Percentiles rank a stretch among this genome's conserved stretches.
These are phyloP conservation scores for Ceratocystis diversiconidia DNA, from an alignment of 2,329 filamentous ascomycete species.

Conservation along the genomic window DNA sequence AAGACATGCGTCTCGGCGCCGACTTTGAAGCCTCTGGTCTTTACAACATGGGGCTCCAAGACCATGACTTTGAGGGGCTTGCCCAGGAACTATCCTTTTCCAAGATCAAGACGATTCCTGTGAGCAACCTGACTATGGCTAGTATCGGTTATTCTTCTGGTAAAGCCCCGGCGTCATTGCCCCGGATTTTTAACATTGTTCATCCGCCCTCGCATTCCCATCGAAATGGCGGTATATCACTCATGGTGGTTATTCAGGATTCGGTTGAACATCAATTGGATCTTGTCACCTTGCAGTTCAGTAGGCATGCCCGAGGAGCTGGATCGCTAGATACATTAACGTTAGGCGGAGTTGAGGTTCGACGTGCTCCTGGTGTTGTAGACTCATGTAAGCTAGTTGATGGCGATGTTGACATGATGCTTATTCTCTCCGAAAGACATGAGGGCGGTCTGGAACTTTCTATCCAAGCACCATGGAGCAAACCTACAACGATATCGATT, in stretches of 20 bases:
- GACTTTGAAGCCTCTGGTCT: constrained; percentile 47
- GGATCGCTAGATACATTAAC: constrained; percentile 12
- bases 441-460: constrained; percentile 53
- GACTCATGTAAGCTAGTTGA: constrained; percentile 61
- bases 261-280: constrained; percentile 47
- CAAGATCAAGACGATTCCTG: constrained; percentile 53
- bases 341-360: constrained; percentile 31
- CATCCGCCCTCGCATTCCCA: constrained; percentile 43
- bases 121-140: constrained; percentile 44
- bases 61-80: constrained; percentile 52
- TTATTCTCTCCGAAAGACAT: constrained; percentile 53
- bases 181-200: constrained; percentile 51
- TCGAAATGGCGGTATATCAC: constrained; percentile 37
- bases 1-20: constrained; percentile 48
- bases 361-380: constrained; percentile 51
- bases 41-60: constrained; percentile 57
- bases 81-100: constrained; percentile 58
- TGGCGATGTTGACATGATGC: constrained; percentile 50
- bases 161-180: neutral
- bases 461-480: constrained; percentile 62
- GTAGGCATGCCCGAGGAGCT: constrained; percentile 7
- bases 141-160: constrained; percentile 36
- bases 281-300: constrained; percentile 12
- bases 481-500: constrained; percentile 50
- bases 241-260: constrained; percentile 58